Percentiles rank a stretch among this genome's conserved stretches.
Evolutionary conservation across 345 rosid species (phyloP).

Genomic region (Eucalyptus tenuipes): DNA sequence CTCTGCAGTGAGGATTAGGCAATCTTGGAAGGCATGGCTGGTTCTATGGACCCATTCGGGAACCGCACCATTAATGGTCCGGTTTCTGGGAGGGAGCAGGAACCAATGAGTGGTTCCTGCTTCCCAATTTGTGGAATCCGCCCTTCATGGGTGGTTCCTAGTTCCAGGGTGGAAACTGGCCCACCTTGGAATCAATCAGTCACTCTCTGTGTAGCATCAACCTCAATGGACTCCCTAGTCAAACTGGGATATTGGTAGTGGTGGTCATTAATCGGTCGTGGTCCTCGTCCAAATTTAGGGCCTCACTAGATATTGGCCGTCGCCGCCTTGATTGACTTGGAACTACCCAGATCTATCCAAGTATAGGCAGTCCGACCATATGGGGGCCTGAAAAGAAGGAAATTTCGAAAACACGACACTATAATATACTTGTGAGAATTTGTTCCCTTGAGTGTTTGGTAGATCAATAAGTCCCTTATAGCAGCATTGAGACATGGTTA

Average conservation of each 20-base stretch:
- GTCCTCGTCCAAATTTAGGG: neutral
- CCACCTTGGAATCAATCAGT: neutral
- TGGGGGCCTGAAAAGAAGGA: neutral
- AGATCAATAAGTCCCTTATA: neutral
- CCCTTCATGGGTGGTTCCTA: neutral
- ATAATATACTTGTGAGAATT: neutral
- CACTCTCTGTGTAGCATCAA: neutral
- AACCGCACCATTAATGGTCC: neutral
- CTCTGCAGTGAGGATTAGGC: neutral
- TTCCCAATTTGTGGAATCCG: neutral
- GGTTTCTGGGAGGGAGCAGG: no score
- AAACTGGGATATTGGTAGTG: neutral
- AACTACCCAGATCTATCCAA: neutral
- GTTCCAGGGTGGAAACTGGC: neutral
- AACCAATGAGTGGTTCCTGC: neutral
- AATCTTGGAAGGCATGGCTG: neutral
- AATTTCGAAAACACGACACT: neutral
- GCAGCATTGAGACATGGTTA: neutral
- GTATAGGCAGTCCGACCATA: neutral
- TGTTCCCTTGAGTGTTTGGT: neutral
- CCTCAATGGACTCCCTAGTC: neutral
- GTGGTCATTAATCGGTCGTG: neutral
- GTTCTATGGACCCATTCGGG: neutral
- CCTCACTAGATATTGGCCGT: fast-evolving
- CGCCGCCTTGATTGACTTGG: neutral